Base-by-base conservation (phyloP, 805 yeast species). In the Nakazawaea ernobii region DNA sequence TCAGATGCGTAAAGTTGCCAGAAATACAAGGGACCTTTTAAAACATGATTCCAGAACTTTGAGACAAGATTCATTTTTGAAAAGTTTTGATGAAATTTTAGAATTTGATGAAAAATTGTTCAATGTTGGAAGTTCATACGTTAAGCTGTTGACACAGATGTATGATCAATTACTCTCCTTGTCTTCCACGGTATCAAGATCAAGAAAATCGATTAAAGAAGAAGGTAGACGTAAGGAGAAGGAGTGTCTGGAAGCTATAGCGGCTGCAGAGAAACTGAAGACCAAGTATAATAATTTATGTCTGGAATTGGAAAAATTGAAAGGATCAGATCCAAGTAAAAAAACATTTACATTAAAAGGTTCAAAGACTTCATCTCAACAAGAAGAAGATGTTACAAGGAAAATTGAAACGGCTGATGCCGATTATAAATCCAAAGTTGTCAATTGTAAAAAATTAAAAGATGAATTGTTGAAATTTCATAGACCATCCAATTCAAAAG, bases 231-330 rank as follows among this genome's bases (percentile, higher is more conserved):
- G 86, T 42, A 78, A 83, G 55, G 99, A 94, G 60, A 89, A 86
- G 59, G 95, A 85, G 50, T 91, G 90, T 32, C 59, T 73, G 10
- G 98, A 94, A 49, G 81, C 96, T 6, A 91, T 90, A 43, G 70
- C 73, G 48, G 77, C 79, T 38, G 97, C 96, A 1, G 96, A 88
- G 54, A 92, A 92, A 75, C 95, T 97, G 13, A 87, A 86, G 63
- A 56, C 69, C 32, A 82, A 80, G 61, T 92, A 94, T 62, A 79
- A 78, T 59, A 81, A 86, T 45, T 67, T 90, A 26, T 89, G 97
- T 58, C 85, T 82, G 46, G 98, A 94, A 56, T 77, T 88, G 63
- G 97, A 92, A 55, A 83, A 85, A 56, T 74, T 90, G 39, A 80
- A 84, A 59, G 60, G 56, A 43, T 74, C 81, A 38, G 97, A 92